Evolutionary conservation across 2,329 filamentous ascomycete species (phyloP), one percentile per base, ranked within the genome.

Genomic region (Mycosphaerella sp.): DNA sequence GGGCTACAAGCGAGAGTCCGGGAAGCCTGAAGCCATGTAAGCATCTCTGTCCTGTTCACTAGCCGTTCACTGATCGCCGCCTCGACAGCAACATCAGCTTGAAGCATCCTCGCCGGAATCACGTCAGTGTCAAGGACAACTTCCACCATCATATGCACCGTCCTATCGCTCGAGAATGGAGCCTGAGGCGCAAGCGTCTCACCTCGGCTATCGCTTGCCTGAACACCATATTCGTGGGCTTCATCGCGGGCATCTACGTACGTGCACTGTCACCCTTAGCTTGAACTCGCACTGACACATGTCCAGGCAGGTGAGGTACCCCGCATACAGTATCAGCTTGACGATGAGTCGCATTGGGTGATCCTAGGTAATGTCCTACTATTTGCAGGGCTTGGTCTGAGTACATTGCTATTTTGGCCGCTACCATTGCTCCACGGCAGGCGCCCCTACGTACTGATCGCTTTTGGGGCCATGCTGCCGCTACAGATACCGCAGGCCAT

Each of bases 401-500:
- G 86, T 0, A 87, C 83, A 0, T 78, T 88, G 53, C 72, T 89
- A 55, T 80, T 80, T 60, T 91, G 87, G 87, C 85, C 87, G 2
- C 71, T 90, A 5, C 85, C 86, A 6, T 74, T 89, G 6, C 76
- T 91, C 1, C 86, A 91, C 66, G 87, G 87, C 3, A 79, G 87
- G 9, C 89, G 89, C 65, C 84, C 86, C 1, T 91, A 91, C 64
- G 82, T 85, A n/a, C 73, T 90, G 38, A 76, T 80, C 31, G 80
- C 86, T 17, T 76, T 91, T 49, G 79, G 81, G 1, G 66, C 89
- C 32, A 81, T 86, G 5, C 79, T 91, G 72, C 85, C 86, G 3
- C 74, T 91, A 0, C 78, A 90, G 36, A 87, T 90, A 53, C 86
- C 86, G 0, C 87, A 92, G 67, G 87, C 86, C 1, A 72, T 90